Percentiles rank a stretch among this genome's conserved stretches.
phyloP scores from a whole-genome alignment of 176 grass and related monocot genomes.

The Chloris gayana region DNA sequence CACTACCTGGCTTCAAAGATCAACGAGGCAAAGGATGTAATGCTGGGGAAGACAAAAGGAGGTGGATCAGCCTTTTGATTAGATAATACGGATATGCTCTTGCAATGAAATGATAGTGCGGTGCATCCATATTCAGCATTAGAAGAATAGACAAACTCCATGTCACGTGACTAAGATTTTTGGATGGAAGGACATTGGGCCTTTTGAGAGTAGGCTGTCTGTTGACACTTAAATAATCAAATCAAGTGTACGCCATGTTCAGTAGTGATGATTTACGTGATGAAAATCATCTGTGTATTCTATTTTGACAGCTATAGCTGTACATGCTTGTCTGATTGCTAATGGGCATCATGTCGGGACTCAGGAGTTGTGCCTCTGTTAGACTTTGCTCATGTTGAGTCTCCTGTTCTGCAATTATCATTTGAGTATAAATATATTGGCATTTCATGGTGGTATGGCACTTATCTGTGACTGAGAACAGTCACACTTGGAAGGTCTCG shows the following conservation, averaged over 20 bases:
- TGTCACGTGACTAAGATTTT: conserved; percentile 15
- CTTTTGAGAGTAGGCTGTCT: conserved; percentile 11
- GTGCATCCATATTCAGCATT: conserved; percentile 9
- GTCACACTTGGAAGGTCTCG: conserved; percentile 41
- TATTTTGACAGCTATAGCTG: background rate
- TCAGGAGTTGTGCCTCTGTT: background rate
- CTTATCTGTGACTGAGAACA: conserved; percentile 55
- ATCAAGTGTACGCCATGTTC: background rate
- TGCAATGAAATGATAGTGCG: conserved; percentile 13
- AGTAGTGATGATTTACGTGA: conserved; percentile 33
- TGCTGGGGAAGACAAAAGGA: conserved; percentile 86
- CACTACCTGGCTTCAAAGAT: conserved; percentile 97
- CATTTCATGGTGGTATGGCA: conserved; percentile 57
- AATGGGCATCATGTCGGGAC: background rate
- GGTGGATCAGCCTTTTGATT: conserved; percentile 81
- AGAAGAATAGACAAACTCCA: conserved; percentile 29
- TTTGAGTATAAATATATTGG: conserved; percentile 40
- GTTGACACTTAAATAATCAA: background rate
- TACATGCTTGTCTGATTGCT: conserved; percentile 7
- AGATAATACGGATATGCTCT: background rate
- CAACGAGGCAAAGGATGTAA: conserved; percentile 86
- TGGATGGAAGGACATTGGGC: conserved; percentile 4
- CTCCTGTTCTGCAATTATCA: background rate
- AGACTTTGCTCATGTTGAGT: background rate
- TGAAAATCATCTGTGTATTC: conserved; percentile 4